A percentile compares a stretch with the other conserved stretches of the same genome.
Evolutionary conservation across 2,329 filamentous ascomycete species (phyloP).

Genomic region (Calycina herbarum): DNA sequence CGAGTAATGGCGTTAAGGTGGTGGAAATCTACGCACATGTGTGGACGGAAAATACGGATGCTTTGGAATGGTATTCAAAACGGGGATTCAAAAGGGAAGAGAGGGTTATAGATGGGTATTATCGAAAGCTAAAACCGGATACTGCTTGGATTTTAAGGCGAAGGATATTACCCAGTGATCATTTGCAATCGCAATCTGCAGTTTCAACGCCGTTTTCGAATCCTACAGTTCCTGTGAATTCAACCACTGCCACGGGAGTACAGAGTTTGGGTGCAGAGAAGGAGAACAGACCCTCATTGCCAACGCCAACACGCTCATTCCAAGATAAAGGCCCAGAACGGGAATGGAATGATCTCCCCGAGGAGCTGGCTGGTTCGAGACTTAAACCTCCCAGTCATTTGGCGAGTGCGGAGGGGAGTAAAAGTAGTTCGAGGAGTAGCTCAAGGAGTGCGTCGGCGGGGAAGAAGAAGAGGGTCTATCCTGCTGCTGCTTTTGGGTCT

Average conservation of each 20-base stretch:
- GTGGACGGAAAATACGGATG: constrained; percentile 66
- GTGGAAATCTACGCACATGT: constrained; percentile 62
- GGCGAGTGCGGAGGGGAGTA: constrained; percentile 31
- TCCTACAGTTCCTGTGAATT: constrained; percentile 24
- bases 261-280: neutral
- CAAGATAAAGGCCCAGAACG: constrained; percentile 59
- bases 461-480: constrained; percentile 62
- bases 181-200: constrained; percentile 19
- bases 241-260: constrained; percentile 34
- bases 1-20: constrained; percentile 31
- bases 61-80: constrained; percentile 60
- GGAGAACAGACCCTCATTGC: constrained; percentile 50
- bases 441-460: constrained; percentile 43
- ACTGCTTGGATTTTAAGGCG: constrained; percentile 61
- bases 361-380: constrained; percentile 41
- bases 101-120: constrained; percentile 54
- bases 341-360: constrained; percentile 67
- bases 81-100: constrained; percentile 55
- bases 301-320: constrained; percentile 45
- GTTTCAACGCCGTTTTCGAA: neutral
- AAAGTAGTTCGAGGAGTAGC: constrained; percentile 56
- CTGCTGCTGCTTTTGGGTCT: constrained; percentile 58
- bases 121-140: constrained; percentile 60
- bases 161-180: constrained; percentile 35
- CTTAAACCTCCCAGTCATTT: constrained; percentile 37